Base-by-base conservation (phyloP, 2,329 filamentous ascomycete species). In the Colletotrichum endophyticum region DNA sequence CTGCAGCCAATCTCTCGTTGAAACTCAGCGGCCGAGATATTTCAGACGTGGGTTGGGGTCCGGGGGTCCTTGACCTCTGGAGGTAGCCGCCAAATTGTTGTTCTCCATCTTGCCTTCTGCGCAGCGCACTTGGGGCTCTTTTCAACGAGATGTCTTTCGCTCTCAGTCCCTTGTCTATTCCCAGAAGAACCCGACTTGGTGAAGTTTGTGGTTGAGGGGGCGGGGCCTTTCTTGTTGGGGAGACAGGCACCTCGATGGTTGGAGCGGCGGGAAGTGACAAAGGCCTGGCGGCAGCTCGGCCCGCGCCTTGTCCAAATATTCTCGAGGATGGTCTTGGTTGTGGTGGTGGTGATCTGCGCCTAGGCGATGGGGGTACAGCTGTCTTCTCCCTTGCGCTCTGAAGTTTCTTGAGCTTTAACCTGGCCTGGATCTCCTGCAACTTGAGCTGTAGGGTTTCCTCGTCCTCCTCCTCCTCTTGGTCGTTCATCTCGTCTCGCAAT, bases 401-500 rank as follows among this genome's bases (percentile, higher is more conserved):
- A 16, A 99, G 87, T 81, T 94, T 96, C 85, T 98, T 99, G 78
- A 99, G 85, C 84, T 94, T 97, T 69, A 99, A 86, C 76, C 94
- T 93, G 8, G 96, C 95, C 84, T 99, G 94, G 75, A 99, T 98
- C 72, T 95, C 95, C 78, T 96, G 93, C 7, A 99, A 87, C 83
- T 98, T 93, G 78, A 99, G 87, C 82, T 98, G 92, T 39, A 99
- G 86, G 2, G 93, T 98, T 87, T 99, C 96, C 84, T 98, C 96
- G 80, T 98, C 96, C 8, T 98, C 94, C 6, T 95, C 94, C 0
- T 93, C 92, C 12, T 92, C 89, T 5, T 88, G 86, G 7, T 85
- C 86, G 66, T 86, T 82, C 67, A 75, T 70, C 13, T 80, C 79
- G 22, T 75, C 69, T 78, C 76, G 9, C 68, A 77, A 28, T 77